A percentile compares a stretch with the other conserved stretches of the same genome.
Evolutionary conservation across 805 yeast genomes (phyloP).

Genomic region (Lipomyces yamanashiensis): DNA sequence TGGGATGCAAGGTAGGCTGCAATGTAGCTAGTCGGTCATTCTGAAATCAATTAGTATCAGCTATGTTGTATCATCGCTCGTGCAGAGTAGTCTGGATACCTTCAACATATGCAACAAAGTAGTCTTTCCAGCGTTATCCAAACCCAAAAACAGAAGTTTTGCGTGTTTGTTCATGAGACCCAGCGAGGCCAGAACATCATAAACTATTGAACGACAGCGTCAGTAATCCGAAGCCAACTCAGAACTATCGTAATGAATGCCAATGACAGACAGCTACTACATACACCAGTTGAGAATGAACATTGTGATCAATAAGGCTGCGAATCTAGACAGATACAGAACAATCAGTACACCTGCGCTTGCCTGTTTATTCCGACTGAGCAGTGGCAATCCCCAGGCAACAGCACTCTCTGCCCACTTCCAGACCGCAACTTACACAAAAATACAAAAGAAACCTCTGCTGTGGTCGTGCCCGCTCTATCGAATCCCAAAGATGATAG

Average conservation of each 20-base stretch:
- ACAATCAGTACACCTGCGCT: neutral
- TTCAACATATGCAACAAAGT: conserved; percentile 82
- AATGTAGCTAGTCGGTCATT: conserved; percentile 97
- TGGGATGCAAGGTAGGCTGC: conserved; percentile 97
- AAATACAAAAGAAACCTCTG: too few species aligned
- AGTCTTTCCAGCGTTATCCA: conserved; percentile 98
- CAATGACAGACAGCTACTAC: conserved; percentile 6
- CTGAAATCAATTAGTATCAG: conserved; percentile 40
- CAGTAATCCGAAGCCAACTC: too few species aligned
- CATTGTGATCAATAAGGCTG: conserved; percentile 17
- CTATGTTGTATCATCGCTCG: neutral
- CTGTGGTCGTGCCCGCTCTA: too few species aligned
- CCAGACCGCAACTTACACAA: too few species aligned
- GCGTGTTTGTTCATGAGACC: conserved; percentile 95
- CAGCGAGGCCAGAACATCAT: conserved; percentile 75
- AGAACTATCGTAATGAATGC: conserved; percentile 50
- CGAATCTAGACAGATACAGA: neutral
- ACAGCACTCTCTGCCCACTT: too few species aligned
- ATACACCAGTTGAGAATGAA: conserved; percentile 40
- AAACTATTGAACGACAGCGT: conserved; percentile 50
- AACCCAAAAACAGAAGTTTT: conserved; percentile 90
- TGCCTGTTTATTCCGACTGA: too few species aligned
- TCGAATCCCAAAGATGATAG: too few species aligned
- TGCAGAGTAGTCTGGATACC: conserved; percentile 25
- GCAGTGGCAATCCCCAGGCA: too few species aligned